Base-by-base conservation (phyloP, 495 filamentous ascomycete species). In the Parmelia sp. region DNA sequence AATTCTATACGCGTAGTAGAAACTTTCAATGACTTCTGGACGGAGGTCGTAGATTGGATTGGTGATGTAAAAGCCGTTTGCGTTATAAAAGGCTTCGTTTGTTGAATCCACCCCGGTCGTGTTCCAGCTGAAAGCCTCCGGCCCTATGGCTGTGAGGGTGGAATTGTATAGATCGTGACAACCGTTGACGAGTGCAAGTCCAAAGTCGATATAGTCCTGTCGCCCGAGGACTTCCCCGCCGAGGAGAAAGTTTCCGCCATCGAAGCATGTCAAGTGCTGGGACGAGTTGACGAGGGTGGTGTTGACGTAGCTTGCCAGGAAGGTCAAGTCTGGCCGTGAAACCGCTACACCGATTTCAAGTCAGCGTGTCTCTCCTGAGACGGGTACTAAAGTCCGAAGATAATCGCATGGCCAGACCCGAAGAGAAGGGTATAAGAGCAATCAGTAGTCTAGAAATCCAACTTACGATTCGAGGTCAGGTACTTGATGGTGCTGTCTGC, bases 11-110 rank as follows among this genome's bases (percentile, higher is more conserved):
- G 90, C 90, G 70, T 96, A 93, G 80, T 96, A 96, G 73, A 87
- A 88, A 66, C 86, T 89, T 75, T 96, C 92, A 25, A 96, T 81
- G 3, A 92, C 90, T 72, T 96, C 92, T 3, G 92, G 92, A 0
- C 92, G 82, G 44, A 96, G 80, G 1, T 87, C 77, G 71, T 96
- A 96, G 21, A 68, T 58, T 0, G 73, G 72, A 33, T 74, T 77
- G n/a, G 71, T 80, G 72, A 92, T 86, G 73, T 87, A 96, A 79
- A 90, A 96, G 1, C 92, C 92, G 12, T 84, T 76, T 15, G 73
- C 61, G 17, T 80, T 66, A 72, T 87, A 94, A 66, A 95, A 88
- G 0, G 66, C 75, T 5, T 72, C 59, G 69, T 88, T 79, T 51
- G 76, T 58, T 0, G 70, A 64, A 0, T 86, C 83, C 6, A 82